Evolutionary conservation across 176 grass and related monocot genomes (phyloP), one percentile per base, ranked within the genome.

Genomic region (Raddia guianensis): DNA sequence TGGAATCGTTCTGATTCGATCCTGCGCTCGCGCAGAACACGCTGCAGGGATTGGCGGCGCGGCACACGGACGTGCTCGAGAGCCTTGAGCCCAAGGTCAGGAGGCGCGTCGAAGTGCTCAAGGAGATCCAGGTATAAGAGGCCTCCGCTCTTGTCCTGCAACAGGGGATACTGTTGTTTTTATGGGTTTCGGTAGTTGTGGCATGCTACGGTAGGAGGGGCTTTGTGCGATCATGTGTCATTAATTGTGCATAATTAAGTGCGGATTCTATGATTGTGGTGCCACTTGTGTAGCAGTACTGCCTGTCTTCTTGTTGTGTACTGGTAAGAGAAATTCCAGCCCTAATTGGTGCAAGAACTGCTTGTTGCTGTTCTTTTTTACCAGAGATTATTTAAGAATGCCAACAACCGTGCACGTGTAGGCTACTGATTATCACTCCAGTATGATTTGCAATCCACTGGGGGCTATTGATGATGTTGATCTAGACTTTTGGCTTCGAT

Each of bases 101-200:
- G 89, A 93, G 91, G 91, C 94, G 91, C 9, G 94, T 93, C 3
- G 91, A 97, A 49, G 85, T 63, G 74, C 89, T 97, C 15, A 89
- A 81, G 52, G 91, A 89, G 64, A 87, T 93, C 80, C 91, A 97
- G 94, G 94, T 97, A 86, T 64, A 7, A 49, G 43, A 15, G 49
- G 35, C 12, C 62, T 82, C 43, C 32, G 15, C 33, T 18, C 19
- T 50, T 2, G 14, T 19, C n/a, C 4, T n/a, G 3, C 32, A 0
- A 0, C 42, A 3, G 7, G 7, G 16, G 4, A 48, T 48, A 15
- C 33, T 9, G 1, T 58, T 48, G 66, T 32, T 67, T 75, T 48
- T 67, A 27, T 19, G 7, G 50, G 35, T 34, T 75, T 60, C 9
- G 7, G 34, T 10, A 5, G 33, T 35, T 64, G 37, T 71, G 43